A percentile compares a stretch with the other conserved stretches of the same genome.
Conservation (phyloP, 768 basidiomycete genomes). For the Jaapia argillacea region DNA sequence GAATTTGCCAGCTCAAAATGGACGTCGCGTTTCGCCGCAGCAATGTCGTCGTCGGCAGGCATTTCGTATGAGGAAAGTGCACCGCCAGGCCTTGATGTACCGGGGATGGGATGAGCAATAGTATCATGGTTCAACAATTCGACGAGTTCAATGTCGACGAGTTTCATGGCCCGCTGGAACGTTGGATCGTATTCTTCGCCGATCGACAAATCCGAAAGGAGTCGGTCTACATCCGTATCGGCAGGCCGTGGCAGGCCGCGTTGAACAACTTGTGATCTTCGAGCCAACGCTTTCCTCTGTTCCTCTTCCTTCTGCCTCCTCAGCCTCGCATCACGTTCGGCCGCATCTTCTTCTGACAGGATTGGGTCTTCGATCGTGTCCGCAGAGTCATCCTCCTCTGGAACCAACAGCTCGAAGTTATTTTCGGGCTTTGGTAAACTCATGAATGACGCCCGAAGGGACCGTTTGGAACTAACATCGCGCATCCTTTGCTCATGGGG, state of each 20-base stretch:
- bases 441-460: constrained; percentile 73
- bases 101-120: constrained; percentile 79
- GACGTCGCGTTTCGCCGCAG: constrained; percentile 57
- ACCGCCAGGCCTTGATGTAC: constrained; percentile 69
- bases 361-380: constrained; percentile 22
- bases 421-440: constrained; percentile 89
- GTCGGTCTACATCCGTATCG: constrained; percentile 59
- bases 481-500: constrained; percentile 69
- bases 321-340: constrained; percentile 77
- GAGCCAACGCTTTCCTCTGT: constrained; percentile 67
- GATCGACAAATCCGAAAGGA: constrained; percentile 50
- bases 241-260: constrained; percentile 77
- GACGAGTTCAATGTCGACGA: constrained; percentile 74
- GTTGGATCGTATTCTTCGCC: constrained; percentile 21
- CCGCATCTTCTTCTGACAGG: constrained; percentile 76
- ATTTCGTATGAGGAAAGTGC: constrained; percentile 57
- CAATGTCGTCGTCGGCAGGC: constrained; percentile 71
- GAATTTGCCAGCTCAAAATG: constrained; percentile 71
- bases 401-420: constrained; percentile 91
- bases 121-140: constrained; percentile 81
- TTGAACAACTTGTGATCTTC: constrained; percentile 76
- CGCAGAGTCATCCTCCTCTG: constrained; percentile 70
- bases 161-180: constrained; percentile 32
- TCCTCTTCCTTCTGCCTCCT: constrained; percentile 63
- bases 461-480: constrained; percentile 54